Percentiles rank a stretch among this genome's conserved stretches.
These are phyloP conservation scores for Neonectria coccinea DNA, from an alignment of 2,329 filamentous ascomycete genomes.

Conservation along the genomic window DNA sequence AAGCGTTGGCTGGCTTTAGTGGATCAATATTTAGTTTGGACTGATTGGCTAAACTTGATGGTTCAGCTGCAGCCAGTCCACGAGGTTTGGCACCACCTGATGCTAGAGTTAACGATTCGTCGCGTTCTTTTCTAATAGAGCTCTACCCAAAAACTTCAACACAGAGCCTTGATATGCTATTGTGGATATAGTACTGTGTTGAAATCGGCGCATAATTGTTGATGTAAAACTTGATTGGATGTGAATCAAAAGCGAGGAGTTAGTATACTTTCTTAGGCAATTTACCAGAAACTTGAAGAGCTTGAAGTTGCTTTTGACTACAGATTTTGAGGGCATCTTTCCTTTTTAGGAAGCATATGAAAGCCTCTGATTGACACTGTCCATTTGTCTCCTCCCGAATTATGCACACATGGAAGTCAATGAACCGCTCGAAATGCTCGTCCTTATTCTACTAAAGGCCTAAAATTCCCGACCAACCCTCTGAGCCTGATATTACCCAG, in stretches of 20 bases:
- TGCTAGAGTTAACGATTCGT: neutral
- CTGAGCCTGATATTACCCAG: slow-evolving; percentile 5
- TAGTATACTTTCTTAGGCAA: neutral
- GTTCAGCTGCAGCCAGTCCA: too few relatives aligned
- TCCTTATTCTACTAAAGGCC: slow-evolving; percentile 14
- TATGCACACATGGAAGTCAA: neutral
- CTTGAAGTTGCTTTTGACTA: neutral
- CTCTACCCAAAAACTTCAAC: too few relatives aligned
- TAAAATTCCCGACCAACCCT: slow-evolving; percentile 4
- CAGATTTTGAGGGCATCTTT: neutral
- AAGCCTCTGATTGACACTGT: slow-evolving; percentile 5
- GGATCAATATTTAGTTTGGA: neutral
- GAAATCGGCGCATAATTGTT: neutral
- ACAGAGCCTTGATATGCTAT: too few relatives aligned
- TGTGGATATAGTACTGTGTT: neutral
- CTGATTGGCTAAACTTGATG: too few relatives aligned
- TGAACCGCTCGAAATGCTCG: slow-evolving; percentile 5
- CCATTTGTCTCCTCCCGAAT: neutral
- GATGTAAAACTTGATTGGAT: neutral
- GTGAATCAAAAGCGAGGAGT: neutral
- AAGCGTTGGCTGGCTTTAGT: neutral
- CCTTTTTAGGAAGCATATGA: neutral
- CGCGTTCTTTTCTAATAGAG: neutral
- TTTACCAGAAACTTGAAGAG: neutral
- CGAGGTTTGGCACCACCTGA: neutral